Conservation (phyloP, 441 rosid genomes). For the Erysimum cheiri region DNA sequence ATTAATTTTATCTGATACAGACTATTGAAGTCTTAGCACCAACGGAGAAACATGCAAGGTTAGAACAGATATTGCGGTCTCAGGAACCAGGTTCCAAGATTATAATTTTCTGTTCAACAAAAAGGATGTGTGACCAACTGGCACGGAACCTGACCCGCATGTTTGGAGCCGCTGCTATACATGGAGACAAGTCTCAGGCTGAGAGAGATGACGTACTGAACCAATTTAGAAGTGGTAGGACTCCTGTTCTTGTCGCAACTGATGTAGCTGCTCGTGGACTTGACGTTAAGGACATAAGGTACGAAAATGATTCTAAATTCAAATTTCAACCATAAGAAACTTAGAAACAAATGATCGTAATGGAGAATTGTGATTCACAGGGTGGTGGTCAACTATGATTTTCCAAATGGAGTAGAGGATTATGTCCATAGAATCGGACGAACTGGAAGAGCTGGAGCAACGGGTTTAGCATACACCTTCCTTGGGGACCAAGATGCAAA, state of each 20-base stretch:
- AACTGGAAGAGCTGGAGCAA: conserved; percentile 99
- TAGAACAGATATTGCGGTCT: conserved; percentile 89
- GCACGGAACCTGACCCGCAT: conserved; percentile 78
- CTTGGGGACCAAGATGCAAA: conserved; percentile 90
- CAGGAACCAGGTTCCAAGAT: conserved; percentile 95
- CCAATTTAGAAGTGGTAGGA: conserved; percentile 89
- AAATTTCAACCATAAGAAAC: neutral
- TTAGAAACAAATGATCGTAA: neutral
- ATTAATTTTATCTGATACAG: conserved; percentile 45
- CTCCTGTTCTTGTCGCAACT: conserved; percentile 96
- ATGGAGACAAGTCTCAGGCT: conserved; percentile 96
- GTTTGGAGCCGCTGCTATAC: conserved; percentile 96
- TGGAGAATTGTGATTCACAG: conserved; percentile 49
- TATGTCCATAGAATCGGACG: conserved; percentile 99
- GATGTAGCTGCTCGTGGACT: conserved; percentile 99
- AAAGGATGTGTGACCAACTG: conserved; percentile 96
- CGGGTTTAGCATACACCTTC: conserved; percentile 88
- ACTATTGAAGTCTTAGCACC: conserved; percentile 74
- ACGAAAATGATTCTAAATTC: neutral
- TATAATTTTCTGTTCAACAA: conserved; percentile 92
- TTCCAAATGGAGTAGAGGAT: conserved; percentile 97
- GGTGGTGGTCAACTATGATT: conserved; percentile 94
- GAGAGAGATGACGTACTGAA: conserved; percentile 86
- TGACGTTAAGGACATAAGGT: conserved; percentile 97
- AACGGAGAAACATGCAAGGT: conserved; percentile 83